Conservation (phyloP, 495 filamentous ascomycete genomes). For the Neurospora sp. region DNA sequence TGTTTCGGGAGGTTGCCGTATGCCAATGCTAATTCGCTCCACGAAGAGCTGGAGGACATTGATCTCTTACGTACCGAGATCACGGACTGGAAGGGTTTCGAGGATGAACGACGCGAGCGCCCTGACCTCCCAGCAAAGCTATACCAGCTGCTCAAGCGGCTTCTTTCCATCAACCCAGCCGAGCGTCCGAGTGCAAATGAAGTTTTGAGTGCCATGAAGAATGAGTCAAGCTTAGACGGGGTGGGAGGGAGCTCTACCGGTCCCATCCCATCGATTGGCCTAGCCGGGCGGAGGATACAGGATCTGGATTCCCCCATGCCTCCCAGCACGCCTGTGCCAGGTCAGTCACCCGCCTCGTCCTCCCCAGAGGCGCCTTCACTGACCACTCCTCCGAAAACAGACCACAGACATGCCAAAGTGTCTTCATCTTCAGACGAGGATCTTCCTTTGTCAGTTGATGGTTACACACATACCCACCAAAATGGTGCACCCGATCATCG, state of each 20-base stretch:
- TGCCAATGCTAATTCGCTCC: constrained; percentile 63
- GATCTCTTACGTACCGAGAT: constrained; percentile 83
- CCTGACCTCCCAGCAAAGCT: constrained; percentile 79
- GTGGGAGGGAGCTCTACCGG: constrained; percentile 22
- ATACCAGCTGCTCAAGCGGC: constrained; percentile 69
- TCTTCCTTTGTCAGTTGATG: constrained; percentile 11
- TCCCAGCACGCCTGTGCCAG: constrained; percentile 33
- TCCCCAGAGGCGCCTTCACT: not conserved
- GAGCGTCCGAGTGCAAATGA: constrained; percentile 79
- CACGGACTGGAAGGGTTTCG: constrained; percentile 73
- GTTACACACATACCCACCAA: constrained; percentile 7
- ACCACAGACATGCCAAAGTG: constrained; percentile 28
- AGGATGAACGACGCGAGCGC: constrained; percentile 59
- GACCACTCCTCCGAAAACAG: constrained; percentile 9
- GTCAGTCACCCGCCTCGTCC: constrained; percentile 14
- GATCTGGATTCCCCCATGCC: constrained; percentile 46
- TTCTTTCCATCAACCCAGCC: constrained; percentile 67
- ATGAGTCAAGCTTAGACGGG: constrained; percentile 39
- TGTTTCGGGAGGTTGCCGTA: constrained; percentile 91
- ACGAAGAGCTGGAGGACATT: constrained; percentile 92
- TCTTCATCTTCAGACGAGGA: constrained; percentile 25
- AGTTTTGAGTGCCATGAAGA: constrained; percentile 72
- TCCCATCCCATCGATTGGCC: constrained; percentile 30
- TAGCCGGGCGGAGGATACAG: constrained; percentile 40
- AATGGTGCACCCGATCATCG: not conserved